These are phyloP conservation scores for Xylariaceae sp. DNA, from an alignment of 2,329 filamentous ascomycete genomes.

Conservation along the genomic window DNA sequence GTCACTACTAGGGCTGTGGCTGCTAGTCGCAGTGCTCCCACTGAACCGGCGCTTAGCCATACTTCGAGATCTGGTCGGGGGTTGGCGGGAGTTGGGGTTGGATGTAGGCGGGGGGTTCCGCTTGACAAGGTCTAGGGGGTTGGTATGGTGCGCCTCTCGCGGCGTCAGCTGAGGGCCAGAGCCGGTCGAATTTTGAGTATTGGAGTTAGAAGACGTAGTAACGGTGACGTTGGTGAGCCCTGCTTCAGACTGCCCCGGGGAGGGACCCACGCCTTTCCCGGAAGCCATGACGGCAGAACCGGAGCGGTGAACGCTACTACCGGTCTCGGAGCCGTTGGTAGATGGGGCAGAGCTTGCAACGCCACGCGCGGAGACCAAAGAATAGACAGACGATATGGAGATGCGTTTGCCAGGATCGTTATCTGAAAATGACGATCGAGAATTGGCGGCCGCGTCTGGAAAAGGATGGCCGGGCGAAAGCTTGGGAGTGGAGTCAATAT, in stretches of 20 bases:
- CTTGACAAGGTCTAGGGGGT: constrained; percentile 51
- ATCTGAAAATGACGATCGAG: constrained; percentile 51
- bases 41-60: constrained; percentile 76
- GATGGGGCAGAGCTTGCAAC: constrained; percentile 56
- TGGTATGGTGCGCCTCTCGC: constrained; percentile 44
- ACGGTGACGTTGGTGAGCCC: constrained; percentile 56
- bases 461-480: constrained; percentile 40
- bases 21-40: constrained; percentile 79
- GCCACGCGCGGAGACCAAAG: constrained; percentile 63
- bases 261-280: constrained; percentile 42
- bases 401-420: constrained; percentile 61
- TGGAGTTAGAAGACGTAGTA: constrained; percentile 52
- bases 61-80: constrained; percentile 64
- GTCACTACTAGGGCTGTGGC: constrained; percentile 77
- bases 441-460: constrained; percentile 43
- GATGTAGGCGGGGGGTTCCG: constrained; percentile 41
- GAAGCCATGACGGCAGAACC: constrained; percentile 52
- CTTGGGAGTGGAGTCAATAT: constrained; percentile 52
- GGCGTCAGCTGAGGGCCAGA: constrained; percentile 51
- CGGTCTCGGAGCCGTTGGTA: constrained; percentile 57
- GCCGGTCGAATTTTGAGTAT: constrained; percentile 45
- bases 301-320: constrained; percentile 44
- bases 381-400: constrained; percentile 75
- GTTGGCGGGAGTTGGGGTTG: constrained; percentile 41
- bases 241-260: constrained; percentile 52